Conservation (phyloP, 2,329 filamentous ascomycete genomes). For the Aplosporella prunicola region DNA sequence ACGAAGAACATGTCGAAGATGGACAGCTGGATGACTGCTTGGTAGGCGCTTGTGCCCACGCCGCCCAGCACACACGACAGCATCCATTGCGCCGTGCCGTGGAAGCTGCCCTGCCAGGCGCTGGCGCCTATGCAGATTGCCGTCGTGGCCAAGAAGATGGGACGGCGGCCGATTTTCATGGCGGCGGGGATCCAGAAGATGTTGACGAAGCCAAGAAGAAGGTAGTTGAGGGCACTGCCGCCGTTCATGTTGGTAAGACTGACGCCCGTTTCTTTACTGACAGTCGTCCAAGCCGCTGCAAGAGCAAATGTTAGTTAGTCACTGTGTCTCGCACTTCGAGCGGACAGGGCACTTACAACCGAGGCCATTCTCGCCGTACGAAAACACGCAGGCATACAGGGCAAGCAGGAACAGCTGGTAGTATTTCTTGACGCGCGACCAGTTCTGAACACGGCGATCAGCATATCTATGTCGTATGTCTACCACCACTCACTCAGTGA, state of each 20-base stretch:
- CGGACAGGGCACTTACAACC: slow-evolving; percentile 14
- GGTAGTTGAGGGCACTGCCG: slow-evolving; percentile 32
- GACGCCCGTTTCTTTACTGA: slow-evolving; percentile 31
- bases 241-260: slow-evolving; percentile 33
- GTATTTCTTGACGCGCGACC: slow-evolving; percentile 29
- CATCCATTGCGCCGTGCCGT: slow-evolving; percentile 24
- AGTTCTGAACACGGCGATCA: slow-evolving; percentile 16
- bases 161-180: slow-evolving; percentile 31
- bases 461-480: neutral
- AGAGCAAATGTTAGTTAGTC: neutral
- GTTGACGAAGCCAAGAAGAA: slow-evolving; percentile 33
- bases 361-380: slow-evolving; percentile 33
- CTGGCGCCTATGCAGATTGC: slow-evolving; percentile 21
- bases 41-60: slow-evolving; percentile 29
- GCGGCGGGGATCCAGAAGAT: slow-evolving; percentile 33
- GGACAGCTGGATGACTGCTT: slow-evolving; percentile 32
- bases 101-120: slow-evolving; percentile 24
- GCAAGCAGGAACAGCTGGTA: slow-evolving; percentile 33
- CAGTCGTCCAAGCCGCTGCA: slow-evolving; percentile 31
- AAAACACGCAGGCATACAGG: slow-evolving; percentile 33
- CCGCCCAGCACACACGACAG: slow-evolving; percentile 23
- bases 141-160: slow-evolving; percentile 28
- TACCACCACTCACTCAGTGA: neutral
- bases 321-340: too few relatives aligned
- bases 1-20: slow-evolving; percentile 34